A percentile compares a stretch with the other conserved stretches of the same genome.
These are phyloP conservation scores for Lasiodiplodia hormozganensis DNA, from an alignment of 2,329 filamentous ascomycete species.

Conservation along the genomic window DNA sequence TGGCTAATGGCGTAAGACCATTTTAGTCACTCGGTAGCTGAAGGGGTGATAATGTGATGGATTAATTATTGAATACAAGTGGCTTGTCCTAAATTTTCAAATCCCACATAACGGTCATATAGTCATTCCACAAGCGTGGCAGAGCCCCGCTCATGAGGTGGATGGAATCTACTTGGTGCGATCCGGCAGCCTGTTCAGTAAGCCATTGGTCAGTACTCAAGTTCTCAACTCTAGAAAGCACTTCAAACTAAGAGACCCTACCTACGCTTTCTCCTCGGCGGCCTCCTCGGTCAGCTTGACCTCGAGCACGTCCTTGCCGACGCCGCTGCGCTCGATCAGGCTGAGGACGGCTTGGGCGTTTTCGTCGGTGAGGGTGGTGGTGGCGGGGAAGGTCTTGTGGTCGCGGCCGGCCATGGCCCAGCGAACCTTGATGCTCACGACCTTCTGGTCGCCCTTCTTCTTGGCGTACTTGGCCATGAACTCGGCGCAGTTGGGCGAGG, in stretches of 20 bases:
- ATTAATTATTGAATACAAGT: neutral
- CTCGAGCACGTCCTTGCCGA: constrained; percentile 45
- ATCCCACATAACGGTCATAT: neutral
- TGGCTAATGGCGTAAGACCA: neutral
- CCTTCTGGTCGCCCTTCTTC: constrained; percentile 37
- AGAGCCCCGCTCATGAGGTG: neutral
- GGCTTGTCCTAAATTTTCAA: neutral
- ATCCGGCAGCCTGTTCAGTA: constrained; percentile 29
- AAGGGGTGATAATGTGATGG: neutral
- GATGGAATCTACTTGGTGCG: constrained; percentile 30
- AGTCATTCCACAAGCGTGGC: neutral
- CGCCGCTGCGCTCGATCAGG: constrained; percentile 40
- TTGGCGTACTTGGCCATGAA: constrained; percentile 46
- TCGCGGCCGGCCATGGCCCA: constrained; percentile 43
- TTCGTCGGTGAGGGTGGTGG: constrained; percentile 44
- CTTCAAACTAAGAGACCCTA: neutral
- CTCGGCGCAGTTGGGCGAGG: constrained; percentile 44
- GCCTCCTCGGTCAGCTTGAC: constrained; percentile 35
- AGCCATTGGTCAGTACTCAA: neutral
- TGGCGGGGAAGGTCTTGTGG: constrained; percentile 41
- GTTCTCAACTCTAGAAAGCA: too few species aligned
- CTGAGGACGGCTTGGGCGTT: constrained; percentile 42
- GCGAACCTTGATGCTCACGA: constrained; percentile 42
- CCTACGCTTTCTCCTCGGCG: constrained; percentile 32
- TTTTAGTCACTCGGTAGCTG: neutral